phyloP scores from a whole-genome alignment of 495 filamentous ascomycete species.

The Trichoderma erinaceum region DNA sequence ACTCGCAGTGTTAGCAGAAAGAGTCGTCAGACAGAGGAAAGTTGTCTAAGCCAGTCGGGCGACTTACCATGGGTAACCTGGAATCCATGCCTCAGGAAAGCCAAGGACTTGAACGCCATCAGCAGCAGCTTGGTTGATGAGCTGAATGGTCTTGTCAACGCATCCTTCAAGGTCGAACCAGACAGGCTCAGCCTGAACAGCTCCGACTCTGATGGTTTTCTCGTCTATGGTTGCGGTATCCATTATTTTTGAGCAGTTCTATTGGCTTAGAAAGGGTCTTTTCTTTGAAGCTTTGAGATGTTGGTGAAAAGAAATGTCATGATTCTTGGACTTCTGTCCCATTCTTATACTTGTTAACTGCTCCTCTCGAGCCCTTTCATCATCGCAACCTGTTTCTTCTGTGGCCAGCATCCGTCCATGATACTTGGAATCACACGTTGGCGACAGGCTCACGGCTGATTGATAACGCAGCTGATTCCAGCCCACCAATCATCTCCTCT shows the following conservation, averaged over 20 bases:
- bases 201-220: slow-evolving; percentile 28
- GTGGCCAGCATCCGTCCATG: neutral
- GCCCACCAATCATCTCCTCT: neutral
- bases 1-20: slow-evolving; percentile 16
- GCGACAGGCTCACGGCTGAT: neutral
- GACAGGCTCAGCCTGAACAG: slow-evolving; percentile 40
- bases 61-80: slow-evolving; percentile 48
- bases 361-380: neutral
- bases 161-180: slow-evolving; percentile 42
- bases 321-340: neutral
- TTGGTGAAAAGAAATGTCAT: neutral
- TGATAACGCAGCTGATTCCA: neutral
- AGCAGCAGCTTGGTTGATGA: slow-evolving; percentile 42
- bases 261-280: neutral
- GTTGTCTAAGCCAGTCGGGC: neutral
- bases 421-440: neutral
- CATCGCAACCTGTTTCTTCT: neutral
- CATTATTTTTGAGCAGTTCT: neutral
- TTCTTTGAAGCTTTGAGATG: neutral
- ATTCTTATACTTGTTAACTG: neutral
- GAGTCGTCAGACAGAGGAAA: neutral
- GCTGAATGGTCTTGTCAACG: slow-evolving; percentile 39
- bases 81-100: slow-evolving; percentile 48
- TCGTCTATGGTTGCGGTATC: neutral
- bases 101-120: slow-evolving; percentile 40